Conservation (phyloP, 805 yeast genomes). For the Wickerhamiella shivajii region DNA sequence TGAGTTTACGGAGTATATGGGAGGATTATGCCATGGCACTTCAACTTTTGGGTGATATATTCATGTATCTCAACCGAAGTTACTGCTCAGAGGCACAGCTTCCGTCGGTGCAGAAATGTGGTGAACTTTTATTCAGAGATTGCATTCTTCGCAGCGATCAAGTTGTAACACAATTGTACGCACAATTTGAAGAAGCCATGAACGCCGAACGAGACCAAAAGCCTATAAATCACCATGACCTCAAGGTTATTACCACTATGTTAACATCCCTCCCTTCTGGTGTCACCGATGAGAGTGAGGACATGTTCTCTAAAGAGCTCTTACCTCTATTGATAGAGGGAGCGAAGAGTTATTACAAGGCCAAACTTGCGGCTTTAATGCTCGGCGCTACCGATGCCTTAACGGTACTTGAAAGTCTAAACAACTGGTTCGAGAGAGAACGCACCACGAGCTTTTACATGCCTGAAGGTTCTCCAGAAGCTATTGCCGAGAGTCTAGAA, state of each 20-base stretch:
- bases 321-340: slow-evolving; percentile 7
- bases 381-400: background rate
- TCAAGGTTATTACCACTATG: slow-evolving; percentile 10
- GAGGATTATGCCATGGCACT: slow-evolving; percentile 10
- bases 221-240: slow-evolving; percentile 7
- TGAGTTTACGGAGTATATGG: slow-evolving; percentile 12
- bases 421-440: slow-evolving; percentile 12
- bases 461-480: slow-evolving; percentile 11
- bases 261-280: slow-evolving; percentile 12
- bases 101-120: slow-evolving; percentile 12
- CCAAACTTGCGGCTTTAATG: background rate
- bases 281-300: slow-evolving; percentile 10
- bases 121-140: slow-evolving; percentile 14
- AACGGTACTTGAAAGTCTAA: slow-evolving; percentile 1
- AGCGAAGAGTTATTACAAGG: slow-evolving; percentile 7
- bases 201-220: slow-evolving; percentile 11
- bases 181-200: slow-evolving; percentile 7
- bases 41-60: slow-evolving; percentile 14
- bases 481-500: slow-evolving; percentile 8
- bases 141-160: slow-evolving; percentile 5
- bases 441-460: slow-evolving; percentile 9
- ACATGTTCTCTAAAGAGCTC: slow-evolving; percentile 12
- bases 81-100: slow-evolving; percentile 12
- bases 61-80: slow-evolving; percentile 17
- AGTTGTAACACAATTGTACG: slow-evolving; percentile 5